phyloP scores from a whole-genome alignment of 192 early-diverging fungal genomes.

The Neocallimastix lanati region DNA sequence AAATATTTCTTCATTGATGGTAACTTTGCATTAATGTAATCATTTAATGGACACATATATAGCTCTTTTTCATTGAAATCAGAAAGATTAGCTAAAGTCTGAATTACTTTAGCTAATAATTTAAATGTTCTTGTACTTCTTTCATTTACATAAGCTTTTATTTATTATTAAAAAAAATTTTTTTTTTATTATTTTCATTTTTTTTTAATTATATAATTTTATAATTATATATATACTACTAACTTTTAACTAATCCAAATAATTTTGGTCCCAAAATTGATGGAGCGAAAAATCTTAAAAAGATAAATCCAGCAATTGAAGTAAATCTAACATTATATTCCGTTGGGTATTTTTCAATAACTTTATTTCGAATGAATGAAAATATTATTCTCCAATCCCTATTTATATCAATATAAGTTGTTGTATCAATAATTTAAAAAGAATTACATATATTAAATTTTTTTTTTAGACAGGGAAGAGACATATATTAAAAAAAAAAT shows the following conservation, averaged over 20 bases:
- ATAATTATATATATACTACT: too few relatives aligned
- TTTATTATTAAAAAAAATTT: too few relatives aligned
- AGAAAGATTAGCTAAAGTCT: neutral
- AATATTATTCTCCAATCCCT: neutral
- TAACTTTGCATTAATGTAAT: neutral
- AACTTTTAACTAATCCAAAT: neutral
- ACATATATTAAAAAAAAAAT: too few relatives aligned
- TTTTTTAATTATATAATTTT: too few relatives aligned
- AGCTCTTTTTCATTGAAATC: neutral
- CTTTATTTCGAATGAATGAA: neutral
- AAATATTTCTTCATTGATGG: neutral
- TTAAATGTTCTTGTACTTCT: neutral
- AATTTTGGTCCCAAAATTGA: neutral
- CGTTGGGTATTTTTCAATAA: neutral
- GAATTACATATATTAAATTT: too few relatives aligned
- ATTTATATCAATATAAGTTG: too few relatives aligned
- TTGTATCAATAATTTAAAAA: too few relatives aligned
- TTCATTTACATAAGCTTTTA: neutral
- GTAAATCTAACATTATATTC: neutral
- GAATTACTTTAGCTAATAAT: neutral
- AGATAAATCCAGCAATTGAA: neutral
- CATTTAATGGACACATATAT: neutral
- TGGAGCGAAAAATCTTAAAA: neutral
- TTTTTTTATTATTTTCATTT: too few relatives aligned
- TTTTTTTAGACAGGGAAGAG: too few relatives aligned